Percentiles rank a stretch among this genome's conserved stretches.
Conservation (phyloP, 257 asterid genomes). For the Gentiana straminea region DNA sequence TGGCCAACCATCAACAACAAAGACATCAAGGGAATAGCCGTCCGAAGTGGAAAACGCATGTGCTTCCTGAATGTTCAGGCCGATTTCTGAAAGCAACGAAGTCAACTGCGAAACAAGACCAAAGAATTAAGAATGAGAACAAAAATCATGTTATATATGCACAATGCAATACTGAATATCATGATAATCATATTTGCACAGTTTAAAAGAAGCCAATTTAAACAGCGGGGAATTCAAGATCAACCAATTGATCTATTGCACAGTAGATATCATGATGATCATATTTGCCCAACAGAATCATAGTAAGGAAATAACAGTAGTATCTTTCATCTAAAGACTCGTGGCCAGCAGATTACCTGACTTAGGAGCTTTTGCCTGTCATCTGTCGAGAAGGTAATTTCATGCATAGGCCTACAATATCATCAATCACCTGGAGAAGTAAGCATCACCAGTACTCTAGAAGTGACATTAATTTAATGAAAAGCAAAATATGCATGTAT, state of each 20-base stretch:
- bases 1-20: constrained; percentile 98
- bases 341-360: constrained; percentile 40
- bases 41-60: constrained; percentile 93
- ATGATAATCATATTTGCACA: background rate
- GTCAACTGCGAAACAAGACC: constrained; percentile 59
- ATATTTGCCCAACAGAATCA: background rate
- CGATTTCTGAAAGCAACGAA: constrained; percentile 81
- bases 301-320: background rate
- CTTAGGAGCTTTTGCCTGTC: constrained; percentile 97
- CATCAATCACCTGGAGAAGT: constrained; percentile 11
- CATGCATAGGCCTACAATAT: constrained; percentile 90
- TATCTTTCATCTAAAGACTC: background rate
- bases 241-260: background rate
- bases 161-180: background rate
- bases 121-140: too few relatives aligned
- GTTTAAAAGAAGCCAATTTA: too few relatives aligned
- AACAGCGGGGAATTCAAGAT: too few relatives aligned
- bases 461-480: background rate
- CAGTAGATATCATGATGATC: background rate
- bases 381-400: constrained; percentile 82
- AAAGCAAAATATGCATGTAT: too few relatives aligned
- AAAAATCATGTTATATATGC: too few relatives aligned
- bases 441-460: background rate
- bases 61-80: constrained; percentile 95
- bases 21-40: constrained; percentile 93